Base-by-base conservation (phyloP, 208 protist genomes). In the Acanthamoeba sp. region DNA sequence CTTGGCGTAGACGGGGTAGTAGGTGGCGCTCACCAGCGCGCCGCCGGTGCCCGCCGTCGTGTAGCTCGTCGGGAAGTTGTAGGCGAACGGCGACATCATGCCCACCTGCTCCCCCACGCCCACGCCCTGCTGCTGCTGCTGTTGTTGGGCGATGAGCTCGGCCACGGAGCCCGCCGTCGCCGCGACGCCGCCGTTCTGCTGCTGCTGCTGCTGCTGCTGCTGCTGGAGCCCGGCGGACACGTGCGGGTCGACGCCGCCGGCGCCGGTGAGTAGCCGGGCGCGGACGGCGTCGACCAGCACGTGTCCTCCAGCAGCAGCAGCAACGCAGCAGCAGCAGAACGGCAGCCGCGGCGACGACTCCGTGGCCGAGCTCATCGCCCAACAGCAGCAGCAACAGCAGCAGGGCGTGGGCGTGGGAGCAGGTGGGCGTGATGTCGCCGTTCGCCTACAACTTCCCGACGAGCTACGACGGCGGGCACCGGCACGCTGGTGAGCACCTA, bases 1-100 rank as follows among this genome's bases (percentile, higher is more conserved):
- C 45, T 85, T 85, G 38, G 76, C 32, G 76, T 85, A 85, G 76
- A 85, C 45, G 4, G 76, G 45, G 76, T 57, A 85, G 76, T 85
- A 85, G 42, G 45, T 36, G 38, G 38, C 50, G 42, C 45, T 34
- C 27, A 85, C 76, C 24, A 85, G n/a, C 22, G 76, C 36, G 76
- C 42, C 76, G 22, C n/a, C 40, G 5, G 76, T 42, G 36, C 36
- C 38, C 22, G 73, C 38, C 24, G 24, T 57, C 29, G 16, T 4
- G 76, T 18, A 59, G 45, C 27, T 24, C 42, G n/a, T 5, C 38
- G 76, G 42, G 45, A 85, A 85, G 20, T 29, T 85, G 76, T 85
- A 85, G 42, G 45, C 18, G 20, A 59, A 85, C 10, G 76, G 76
- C 76, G 76, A 85, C 24, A 85, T 12, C 76, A 85, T 85, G 5